Evolutionary conservation across 208 protist species (phyloP).

Genomic region (Leishmania tropica): DNA sequence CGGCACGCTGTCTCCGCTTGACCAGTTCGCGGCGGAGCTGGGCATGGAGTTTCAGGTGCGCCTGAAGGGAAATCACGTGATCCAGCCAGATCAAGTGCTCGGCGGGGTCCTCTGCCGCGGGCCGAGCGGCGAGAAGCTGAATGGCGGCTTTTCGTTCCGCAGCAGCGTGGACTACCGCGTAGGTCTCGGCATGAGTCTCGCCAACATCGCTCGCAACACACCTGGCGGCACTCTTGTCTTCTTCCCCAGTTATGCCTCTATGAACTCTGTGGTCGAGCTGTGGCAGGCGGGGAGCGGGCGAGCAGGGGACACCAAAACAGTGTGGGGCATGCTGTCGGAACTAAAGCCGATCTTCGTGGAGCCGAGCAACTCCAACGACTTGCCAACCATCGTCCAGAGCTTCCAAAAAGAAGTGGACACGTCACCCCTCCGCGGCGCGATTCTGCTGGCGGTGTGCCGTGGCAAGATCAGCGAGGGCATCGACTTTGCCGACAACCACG

Average conservation of each 20-base stretch:
- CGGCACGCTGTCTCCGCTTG: slow-evolving; percentile 96
- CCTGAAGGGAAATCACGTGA: slow-evolving; percentile 94
- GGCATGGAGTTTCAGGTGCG: slow-evolving; percentile 78
- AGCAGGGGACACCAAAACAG: slow-evolving; percentile 45
- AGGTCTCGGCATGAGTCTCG: slow-evolving; percentile 80
- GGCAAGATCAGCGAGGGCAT: slow-evolving; percentile 98
- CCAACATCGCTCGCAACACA: slow-evolving; percentile 89
- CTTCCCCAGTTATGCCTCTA: slow-evolving; percentile 94
- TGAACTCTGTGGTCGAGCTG: slow-evolving; percentile 73
- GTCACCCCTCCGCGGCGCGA: slow-evolving; percentile 66
- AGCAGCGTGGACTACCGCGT: slow-evolving; percentile 75
- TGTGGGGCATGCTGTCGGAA: slow-evolving; percentile 82
- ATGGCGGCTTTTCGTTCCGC: slow-evolving; percentile 84
- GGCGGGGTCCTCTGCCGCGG: slow-evolving; percentile 68
- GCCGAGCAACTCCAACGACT: slow-evolving; percentile 54
- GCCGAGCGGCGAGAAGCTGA: slow-evolving; percentile 75
- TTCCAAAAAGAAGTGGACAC: slow-evolving; percentile 80
- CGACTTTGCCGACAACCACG: slow-evolving; percentile 96
- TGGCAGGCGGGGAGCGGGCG: slow-evolving; percentile 66
- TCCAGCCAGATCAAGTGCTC: slow-evolving; percentile 73
- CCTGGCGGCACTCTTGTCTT: slow-evolving; percentile 97
- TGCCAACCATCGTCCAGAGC: slow-evolving; percentile 53
- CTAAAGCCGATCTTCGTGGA: slow-evolving; percentile 91
- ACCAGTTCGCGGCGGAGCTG: slow-evolving; percentile 93
- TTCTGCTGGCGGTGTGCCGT: slow-evolving; percentile 97